A percentile compares a stretch with the other conserved stretches of the same genome.
These are phyloP conservation scores for Phialocephala sp. DNA, from an alignment of 2,329 filamentous ascomycete genomes.

Conservation along the genomic window DNA sequence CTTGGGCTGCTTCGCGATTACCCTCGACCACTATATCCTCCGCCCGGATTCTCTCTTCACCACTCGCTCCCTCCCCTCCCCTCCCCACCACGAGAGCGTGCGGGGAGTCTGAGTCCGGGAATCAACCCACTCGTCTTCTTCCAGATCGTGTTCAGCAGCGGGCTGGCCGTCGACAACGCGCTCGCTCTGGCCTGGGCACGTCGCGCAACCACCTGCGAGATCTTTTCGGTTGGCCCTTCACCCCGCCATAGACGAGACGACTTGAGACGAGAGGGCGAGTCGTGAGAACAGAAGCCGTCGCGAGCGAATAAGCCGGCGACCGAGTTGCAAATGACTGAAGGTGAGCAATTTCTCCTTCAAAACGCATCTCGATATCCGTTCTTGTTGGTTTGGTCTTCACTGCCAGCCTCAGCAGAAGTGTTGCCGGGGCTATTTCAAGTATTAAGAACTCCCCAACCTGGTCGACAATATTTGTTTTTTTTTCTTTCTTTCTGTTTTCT, in stretches of 20 bases:
- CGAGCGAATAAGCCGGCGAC: slow-evolving; percentile 17
- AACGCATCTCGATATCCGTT: slow-evolving; percentile 16
- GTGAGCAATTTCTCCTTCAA: slow-evolving; percentile 31
- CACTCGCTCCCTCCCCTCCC: neutral
- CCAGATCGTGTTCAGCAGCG: neutral
- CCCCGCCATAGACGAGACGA: slow-evolving; percentile 3
- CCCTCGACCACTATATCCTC: slow-evolving; percentile 1
- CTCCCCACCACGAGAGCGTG: slow-evolving; percentile 11
- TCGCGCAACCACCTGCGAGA: neutral
- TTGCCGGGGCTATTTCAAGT: slow-evolving; percentile 1
- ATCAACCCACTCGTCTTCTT: neutral
- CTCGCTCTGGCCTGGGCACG: slow-evolving; percentile 2
- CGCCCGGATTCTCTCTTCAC: neutral
- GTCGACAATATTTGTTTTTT: slow-evolving; percentile 5
- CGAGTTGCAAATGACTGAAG: slow-evolving; percentile 39
- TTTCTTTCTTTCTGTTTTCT: slow-evolving; percentile 5
- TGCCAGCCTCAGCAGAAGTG: slow-evolving; percentile 9
- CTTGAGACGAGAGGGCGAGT: neutral
- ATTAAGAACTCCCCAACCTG: slow-evolving; percentile 3
- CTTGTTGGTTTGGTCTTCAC: neutral
- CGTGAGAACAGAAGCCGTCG: slow-evolving; percentile 19
- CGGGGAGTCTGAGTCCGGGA: slow-evolving; percentile 11
- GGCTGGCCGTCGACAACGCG: slow-evolving; percentile 2
- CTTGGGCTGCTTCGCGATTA: neutral
- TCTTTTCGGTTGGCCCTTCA: slow-evolving; percentile 1